phyloP scores from a whole-genome alignment of 306 rosid species.

The Trichosanthes cucumerina region DNA sequence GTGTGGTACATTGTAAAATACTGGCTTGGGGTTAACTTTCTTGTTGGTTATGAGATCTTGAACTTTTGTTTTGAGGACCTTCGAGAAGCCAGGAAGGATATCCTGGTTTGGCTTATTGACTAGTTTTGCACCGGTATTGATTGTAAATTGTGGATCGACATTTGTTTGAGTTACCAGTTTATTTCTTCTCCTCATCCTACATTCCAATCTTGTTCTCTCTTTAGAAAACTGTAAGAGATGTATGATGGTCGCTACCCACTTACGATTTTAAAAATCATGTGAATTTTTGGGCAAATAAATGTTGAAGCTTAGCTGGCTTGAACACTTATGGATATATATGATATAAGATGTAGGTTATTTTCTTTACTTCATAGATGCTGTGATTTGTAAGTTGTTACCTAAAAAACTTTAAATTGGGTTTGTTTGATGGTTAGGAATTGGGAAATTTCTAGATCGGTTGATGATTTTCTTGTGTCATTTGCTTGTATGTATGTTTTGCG shows the following conservation, averaged over 20 bases:
- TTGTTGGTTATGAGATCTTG: slow-evolving; percentile 6
- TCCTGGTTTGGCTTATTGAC: background rate
- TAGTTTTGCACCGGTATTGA: background rate
- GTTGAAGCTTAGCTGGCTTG: no score
- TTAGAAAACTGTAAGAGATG: background rate
- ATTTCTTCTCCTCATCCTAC: background rate
- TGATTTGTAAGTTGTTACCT: background rate
- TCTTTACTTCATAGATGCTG: background rate
- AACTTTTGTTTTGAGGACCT: background rate
- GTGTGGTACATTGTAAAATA: background rate
- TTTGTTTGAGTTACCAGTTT: background rate
- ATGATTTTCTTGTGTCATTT: background rate
- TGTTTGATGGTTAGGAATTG: background rate
- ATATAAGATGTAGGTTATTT: background rate
- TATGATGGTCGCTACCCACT: background rate
- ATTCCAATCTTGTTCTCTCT: background rate
- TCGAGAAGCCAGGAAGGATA: background rate
- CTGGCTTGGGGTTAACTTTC: background rate
- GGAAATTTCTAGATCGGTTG: background rate
- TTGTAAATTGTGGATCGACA: background rate
- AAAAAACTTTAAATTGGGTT: background rate
- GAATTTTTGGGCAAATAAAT: no score
- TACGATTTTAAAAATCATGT: background rate
- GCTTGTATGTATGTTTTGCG: background rate
- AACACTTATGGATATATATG: no score